Conservation (phyloP, 2,329 filamentous ascomycete genomes). For the Fusarium burgessii region DNA sequence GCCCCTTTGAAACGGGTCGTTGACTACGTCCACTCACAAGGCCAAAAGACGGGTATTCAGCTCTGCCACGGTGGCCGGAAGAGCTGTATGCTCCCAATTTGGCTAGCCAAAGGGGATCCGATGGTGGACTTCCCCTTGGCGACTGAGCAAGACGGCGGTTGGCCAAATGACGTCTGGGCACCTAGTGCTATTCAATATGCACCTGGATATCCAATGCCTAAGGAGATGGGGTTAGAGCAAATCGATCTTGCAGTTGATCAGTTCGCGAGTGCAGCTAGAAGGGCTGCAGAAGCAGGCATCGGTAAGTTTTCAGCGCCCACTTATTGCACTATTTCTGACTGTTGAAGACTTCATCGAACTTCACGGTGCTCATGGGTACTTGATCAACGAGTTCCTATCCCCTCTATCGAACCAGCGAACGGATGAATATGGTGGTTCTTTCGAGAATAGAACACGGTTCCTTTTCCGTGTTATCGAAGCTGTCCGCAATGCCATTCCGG, state of each 20-base stretch:
- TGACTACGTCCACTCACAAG: background rate
- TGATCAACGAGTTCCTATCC: background rate
- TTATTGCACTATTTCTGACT: rapidly evolving
- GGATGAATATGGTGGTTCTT: conserved; percentile 73
- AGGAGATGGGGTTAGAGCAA: rapidly evolving
- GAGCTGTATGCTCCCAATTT: background rate
- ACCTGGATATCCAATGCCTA: background rate
- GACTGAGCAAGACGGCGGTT: background rate
- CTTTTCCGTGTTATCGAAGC: conserved; percentile 65
- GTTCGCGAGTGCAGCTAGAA: background rate
- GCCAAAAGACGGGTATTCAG: background rate
- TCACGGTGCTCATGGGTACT: background rate
- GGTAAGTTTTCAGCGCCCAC: background rate
- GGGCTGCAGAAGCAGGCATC: background rate
- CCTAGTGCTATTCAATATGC: background rate
- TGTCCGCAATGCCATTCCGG: conserved; percentile 64
- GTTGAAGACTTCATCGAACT: background rate
- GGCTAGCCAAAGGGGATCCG: background rate
- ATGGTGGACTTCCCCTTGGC: background rate
- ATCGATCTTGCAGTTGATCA: background rate
- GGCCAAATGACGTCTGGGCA: background rate
- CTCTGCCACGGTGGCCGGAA: background rate
- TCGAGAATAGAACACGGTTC: conserved; percentile 72
- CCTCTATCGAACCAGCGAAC: conserved; percentile 55
- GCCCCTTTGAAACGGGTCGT: background rate